Base-by-base conservation (phyloP, 768 basidiomycete species). In the Trametes gibbosa region DNA sequence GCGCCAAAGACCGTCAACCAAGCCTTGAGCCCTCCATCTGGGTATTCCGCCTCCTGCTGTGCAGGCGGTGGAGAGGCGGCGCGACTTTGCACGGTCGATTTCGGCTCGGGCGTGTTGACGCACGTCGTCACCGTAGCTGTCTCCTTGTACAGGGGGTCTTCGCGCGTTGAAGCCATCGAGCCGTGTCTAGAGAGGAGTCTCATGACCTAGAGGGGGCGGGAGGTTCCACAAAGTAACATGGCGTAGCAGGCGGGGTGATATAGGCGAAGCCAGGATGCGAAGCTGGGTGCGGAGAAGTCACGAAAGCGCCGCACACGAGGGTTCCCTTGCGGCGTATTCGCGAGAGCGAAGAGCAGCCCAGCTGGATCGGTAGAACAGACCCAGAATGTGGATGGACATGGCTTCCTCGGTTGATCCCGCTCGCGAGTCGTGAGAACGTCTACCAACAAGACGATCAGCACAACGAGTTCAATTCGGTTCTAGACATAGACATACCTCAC, bases 1-100 rank as follows among this genome's bases (percentile, higher is more conserved):
- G 85, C 83, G 0, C 87, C 88, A 29, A 82, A 66, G 42, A 89
- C 81, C 0, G 83, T 77, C 13, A 88, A 65, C 72, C 77, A 77
- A 0, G 69, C 73, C 35, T 59, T 41, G 37, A 65, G 58, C 3
- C 73, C 73, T 51, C 75, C 65, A 43, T 72, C 69, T 13, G 68
- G 70, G 39, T 58, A 70, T 10, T 57, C 67, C 0, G 13, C 1
- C n/a, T 49, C 47, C 1, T 41, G 37, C n/a, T 10, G 37, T 1
- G n/a, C n/a, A 10, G 23, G 14, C 5, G 35, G 14, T 16, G 45
- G 45, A 14, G 53, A 47, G 10, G 34, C 7, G 24, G 54, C 13
- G 37, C 45, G 48, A 27, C 55, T 56, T 10, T 56, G 47, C 25
- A 32, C 19, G 13, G 35, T 23, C 7, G 48, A 49, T n/a, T 50